A percentile compares a stretch with the other conserved stretches of the same genome.
Evolutionary conservation across 1,284 basidiomycete genomes (phyloP).

Genomic region (Melampsora americana): DNA sequence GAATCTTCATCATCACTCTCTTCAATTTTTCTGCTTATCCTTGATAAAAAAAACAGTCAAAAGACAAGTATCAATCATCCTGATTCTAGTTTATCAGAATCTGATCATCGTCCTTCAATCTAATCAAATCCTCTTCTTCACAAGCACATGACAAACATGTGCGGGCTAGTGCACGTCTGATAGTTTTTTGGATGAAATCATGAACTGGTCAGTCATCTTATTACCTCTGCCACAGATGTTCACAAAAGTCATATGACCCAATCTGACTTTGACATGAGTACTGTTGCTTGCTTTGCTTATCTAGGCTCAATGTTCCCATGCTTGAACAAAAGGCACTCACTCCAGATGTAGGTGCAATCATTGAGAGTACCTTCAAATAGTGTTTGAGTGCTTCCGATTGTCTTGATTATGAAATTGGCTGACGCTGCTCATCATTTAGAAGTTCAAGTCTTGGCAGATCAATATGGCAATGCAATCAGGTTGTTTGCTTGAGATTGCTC

Average conservation of each 20-base stretch:
- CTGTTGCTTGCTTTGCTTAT: background rate
- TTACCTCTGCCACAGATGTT: background rate
- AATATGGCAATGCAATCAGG: conserved; percentile 98
- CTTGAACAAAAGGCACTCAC: conserved; percentile 78
- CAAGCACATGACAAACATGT: conserved; percentile 67
- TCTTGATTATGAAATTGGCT: conserved; percentile 99
- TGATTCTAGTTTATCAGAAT: no score
- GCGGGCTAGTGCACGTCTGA: conserved; percentile 70
- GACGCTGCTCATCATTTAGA: conserved; percentile 95
- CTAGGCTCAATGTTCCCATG: conserved; percentile 88
- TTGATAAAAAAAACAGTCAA: no score
- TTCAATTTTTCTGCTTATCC: no score
- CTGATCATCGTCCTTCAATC: no score
- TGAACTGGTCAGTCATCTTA: conserved; percentile 75
- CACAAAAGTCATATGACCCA: background rate
- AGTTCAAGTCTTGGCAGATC: conserved; percentile 96
- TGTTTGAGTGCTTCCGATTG: conserved; percentile 67
- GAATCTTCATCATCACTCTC: no score
- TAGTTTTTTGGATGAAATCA: conserved; percentile 77
- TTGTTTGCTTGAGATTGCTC: conserved; percentile 99
- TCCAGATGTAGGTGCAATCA: conserved; percentile 78
- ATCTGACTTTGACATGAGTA: background rate
- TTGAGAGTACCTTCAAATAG: conserved; percentile 81
- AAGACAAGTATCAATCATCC: no score
- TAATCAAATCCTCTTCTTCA: conserved; percentile 55